Percentiles rank a stretch among this genome's conserved stretches.
These are phyloP conservation scores for Paxillus ammoniavirescens DNA, from an alignment of 768 basidiomycete genomes.

Conservation along the genomic window DNA sequence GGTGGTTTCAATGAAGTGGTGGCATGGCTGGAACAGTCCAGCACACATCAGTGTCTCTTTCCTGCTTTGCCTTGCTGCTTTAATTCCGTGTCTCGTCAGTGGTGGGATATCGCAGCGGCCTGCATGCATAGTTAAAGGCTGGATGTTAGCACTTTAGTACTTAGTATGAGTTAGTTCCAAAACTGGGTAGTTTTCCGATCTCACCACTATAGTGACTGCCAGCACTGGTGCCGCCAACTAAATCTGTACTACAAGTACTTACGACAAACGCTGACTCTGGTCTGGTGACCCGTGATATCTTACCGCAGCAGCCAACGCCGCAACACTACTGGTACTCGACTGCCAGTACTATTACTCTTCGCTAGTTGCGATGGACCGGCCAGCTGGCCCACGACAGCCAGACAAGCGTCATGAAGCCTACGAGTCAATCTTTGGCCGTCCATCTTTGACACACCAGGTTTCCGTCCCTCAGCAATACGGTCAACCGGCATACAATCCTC, in stretches of 20 bases:
- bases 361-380: conserved; percentile 44
- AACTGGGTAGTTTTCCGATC: conserved; percentile 19
- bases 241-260: background rate
- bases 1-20: background rate
- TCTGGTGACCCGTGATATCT: background rate
- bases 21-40: background rate
- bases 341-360: background rate
- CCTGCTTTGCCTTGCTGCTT: background rate
- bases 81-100: background rate
- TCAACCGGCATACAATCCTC: conserved; percentile 14
- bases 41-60: background rate
- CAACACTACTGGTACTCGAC: background rate
- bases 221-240: background rate
- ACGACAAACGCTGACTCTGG: background rate
- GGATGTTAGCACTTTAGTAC: too few species aligned
- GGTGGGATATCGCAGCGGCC: conserved; percentile 7
- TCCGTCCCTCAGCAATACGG: conserved; percentile 11
- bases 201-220: background rate
- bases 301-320: background rate
- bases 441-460: conserved; percentile 49
- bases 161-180: conserved; percentile 11
- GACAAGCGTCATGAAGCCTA: conserved; percentile 82
- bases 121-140: too few species aligned
- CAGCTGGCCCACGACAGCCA: conserved; percentile 56
- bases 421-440: conserved; percentile 85